Conservation (phyloP, 1,139 yeast genomes). For the Kodamaea sp. region DNA sequence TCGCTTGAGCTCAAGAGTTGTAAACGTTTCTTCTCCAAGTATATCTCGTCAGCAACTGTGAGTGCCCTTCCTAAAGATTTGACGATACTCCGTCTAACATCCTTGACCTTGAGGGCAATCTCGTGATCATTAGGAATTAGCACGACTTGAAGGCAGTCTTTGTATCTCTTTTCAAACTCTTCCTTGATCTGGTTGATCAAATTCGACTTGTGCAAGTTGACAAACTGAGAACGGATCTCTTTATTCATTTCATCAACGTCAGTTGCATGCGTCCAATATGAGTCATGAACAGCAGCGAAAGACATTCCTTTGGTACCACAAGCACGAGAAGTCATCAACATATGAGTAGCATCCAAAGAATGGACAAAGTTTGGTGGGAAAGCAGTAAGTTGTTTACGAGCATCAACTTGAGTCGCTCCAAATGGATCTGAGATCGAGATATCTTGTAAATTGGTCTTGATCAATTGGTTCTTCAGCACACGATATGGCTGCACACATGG, state of each 20-base stretch:
- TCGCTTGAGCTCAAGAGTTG: constrained; percentile 51
- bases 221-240: constrained; percentile 76
- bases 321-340: constrained; percentile 82
- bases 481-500: constrained; percentile 97
- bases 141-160: constrained; percentile 61
- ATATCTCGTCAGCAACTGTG: constrained; percentile 70
- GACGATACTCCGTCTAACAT: constrained; percentile 48
- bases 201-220: constrained; percentile 70
- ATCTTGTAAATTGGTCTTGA: constrained; percentile 78
- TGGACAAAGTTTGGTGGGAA: constrained; percentile 96
- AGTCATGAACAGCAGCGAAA: constrained; percentile 98
- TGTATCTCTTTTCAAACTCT: constrained; percentile 81
- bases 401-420: constrained; percentile 75
- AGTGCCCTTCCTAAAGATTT: constrained; percentile 53
- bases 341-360: constrained; percentile 94
- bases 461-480: constrained; percentile 55
- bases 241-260: constrained; percentile 73
- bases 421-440: constrained; percentile 82
- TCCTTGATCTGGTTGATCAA: constrained; percentile 64
- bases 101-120: constrained; percentile 49
- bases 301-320: constrained; percentile 65
- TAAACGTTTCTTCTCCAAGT: constrained; percentile 64
- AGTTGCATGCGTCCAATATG: constrained; percentile 96
- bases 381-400: constrained; percentile 86
- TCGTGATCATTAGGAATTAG: constrained; percentile 51